Base-by-base conservation (phyloP, 306 rosid genomes). In the Castanea sativa region DNA sequence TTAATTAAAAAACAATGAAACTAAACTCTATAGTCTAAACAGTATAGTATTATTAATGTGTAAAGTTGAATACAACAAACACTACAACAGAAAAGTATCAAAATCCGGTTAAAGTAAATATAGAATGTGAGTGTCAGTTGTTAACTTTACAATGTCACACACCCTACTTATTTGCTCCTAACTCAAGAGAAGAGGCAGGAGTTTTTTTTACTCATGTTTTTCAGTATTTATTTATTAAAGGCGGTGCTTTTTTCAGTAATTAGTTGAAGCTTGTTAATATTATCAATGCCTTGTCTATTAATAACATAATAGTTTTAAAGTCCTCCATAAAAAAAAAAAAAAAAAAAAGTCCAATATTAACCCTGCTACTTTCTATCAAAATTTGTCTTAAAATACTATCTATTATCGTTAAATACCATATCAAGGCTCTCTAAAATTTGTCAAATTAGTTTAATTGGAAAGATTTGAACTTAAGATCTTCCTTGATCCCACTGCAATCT, bases 1-100 rank as follows among this genome's bases (percentile, higher is more conserved):
- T 74, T 65, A 32, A 43, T 19, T 57, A 76, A 74, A 77, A 68
- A 53, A 68, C 59, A n/a, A 74, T 29, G 56, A 73, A 77, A 77
- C 43, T 69, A 43, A 16, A 29, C n/a, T 2, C 19, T 27, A 18
- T 63, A 38, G 45, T 8, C 45, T 38, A 2, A 38, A 15, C 3
- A 15, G 2, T 8, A 30, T 65, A 16, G 30, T 14, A 63, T 13
- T 65, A 7, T 65, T 33, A 27, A 16, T 5, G 12, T 16, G 11
- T 33, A 27, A 33, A 29, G 35, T 18, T 29, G 23, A 65, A 19
- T 18, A 33, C 5, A 65, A 65, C 6, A 3, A 30, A 16, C 25
- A 13, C 41, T 32, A 43, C 71, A 63, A 11, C 69, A 14, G n/a
- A 18, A 65, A 18, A 27, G 5, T 12, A 65, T 3, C 8, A 65